Conservation (phyloP, 805 yeast genomes). For the Wickerhamomyces pijperi region DNA sequence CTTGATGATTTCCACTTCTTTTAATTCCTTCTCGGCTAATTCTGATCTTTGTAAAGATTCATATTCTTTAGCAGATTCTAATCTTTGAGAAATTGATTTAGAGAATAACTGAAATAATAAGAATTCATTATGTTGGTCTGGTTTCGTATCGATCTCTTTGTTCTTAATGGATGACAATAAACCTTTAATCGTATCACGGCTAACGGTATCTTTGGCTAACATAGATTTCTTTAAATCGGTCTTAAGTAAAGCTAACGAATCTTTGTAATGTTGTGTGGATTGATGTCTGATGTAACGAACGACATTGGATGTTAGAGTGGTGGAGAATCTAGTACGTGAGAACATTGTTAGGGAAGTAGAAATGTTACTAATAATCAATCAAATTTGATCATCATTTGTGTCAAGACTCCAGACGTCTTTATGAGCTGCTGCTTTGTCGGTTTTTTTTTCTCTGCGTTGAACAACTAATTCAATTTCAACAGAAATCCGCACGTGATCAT, state of each 20-base stretch:
- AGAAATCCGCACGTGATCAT: too few species aligned
- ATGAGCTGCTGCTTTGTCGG: too few species aligned
- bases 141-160: constrained; percentile 28
- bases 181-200: constrained; percentile 33
- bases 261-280: constrained; percentile 23
- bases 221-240: constrained; percentile 35
- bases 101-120: constrained; percentile 25
- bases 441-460: too few species aligned
- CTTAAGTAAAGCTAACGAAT: constrained; percentile 24
- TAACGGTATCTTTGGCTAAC: constrained; percentile 29
- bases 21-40: constrained; percentile 39
- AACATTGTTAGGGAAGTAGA: too few species aligned
- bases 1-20: constrained; percentile 32
- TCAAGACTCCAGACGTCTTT: too few species aligned
- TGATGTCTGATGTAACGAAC: constrained; percentile 16
- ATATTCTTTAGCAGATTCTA: constrained; percentile 38
- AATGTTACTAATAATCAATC: too few species aligned
- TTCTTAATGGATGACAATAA: constrained; percentile 33
- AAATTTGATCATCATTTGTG: too few species aligned
- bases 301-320: not conserved
- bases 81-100: constrained; percentile 37
- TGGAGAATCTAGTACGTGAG: not conserved
- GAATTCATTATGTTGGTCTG: constrained; percentile 23
- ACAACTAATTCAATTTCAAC: too few species aligned
- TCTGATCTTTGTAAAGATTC: constrained; percentile 35